Evolutionary conservation across 371 early-diverging fungal species (phyloP), one percentile per base, ranked within the genome.

Genomic region (Haplosporangium sp.): DNA sequence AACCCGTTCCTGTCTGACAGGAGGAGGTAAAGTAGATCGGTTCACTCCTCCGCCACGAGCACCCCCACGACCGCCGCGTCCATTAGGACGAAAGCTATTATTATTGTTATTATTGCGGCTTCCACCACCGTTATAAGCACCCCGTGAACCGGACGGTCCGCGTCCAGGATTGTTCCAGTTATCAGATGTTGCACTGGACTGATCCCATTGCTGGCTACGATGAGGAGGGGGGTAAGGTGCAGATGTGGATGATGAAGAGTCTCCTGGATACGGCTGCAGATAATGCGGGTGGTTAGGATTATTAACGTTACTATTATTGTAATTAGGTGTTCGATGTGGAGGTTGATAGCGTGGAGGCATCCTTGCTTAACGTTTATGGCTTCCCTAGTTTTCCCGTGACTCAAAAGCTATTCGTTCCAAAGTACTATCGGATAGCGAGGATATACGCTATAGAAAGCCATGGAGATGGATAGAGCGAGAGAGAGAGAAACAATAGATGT

Each of bases 261-360:
- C 69, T 47, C 20, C 47, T 35, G 68, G 76, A 39, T 20, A 13
- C 8, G 73, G 73, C 44, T 73, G 73, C 34, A 72, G 45, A 52
- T 73, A 72, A 20, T 69, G 69, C 11, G 72, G 73, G 27, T 79
- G 63, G 53, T 74, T 69, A 20, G 73, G 67, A 35, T 79, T 79
- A 61, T 68, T 79, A 67, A 66, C 55, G 74, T 78, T 78, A 62
- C 68, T 67, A 58, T 70, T 78, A 56, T 74, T 73, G 61, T 59
- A 70, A 65, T 56, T 69, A 53, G 71, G 52, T 9, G 69, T 37
- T 53, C 73, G 63, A 44, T 59, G 67, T 19, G 79, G 79, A 4
- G 72, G 69, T 47, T 79, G 79, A 56, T 78, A 78, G 56, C 81
- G 81, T 19, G 81, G 81, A 38, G 81, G 81, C 81, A 79, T 78